phyloP scores from a whole-genome alignment of 2,329 filamentous ascomycete species.

The Tolypocladium ophioglossoides region DNA sequence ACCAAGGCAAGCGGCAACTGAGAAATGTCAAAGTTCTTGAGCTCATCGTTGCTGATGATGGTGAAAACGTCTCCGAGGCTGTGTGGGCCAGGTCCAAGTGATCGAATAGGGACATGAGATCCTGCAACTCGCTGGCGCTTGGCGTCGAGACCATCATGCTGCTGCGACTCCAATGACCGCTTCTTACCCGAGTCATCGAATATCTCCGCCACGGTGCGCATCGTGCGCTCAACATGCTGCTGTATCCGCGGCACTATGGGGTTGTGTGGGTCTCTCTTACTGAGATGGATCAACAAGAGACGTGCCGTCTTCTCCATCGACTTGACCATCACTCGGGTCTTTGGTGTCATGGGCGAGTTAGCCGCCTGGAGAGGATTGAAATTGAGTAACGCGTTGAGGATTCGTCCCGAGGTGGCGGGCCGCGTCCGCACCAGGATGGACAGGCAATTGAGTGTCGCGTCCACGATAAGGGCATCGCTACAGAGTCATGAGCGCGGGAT shows the following conservation, averaged over 20 bases:
- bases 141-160: constrained; percentile 63
- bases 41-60: constrained; percentile 59
- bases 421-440: constrained; percentile 74
- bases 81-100: constrained; percentile 64
- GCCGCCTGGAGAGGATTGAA: constrained; percentile 87
- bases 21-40: constrained; percentile 75
- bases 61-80: constrained; percentile 80
- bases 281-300: constrained; percentile 70
- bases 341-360: constrained; percentile 65
- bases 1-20: constrained; percentile 66
- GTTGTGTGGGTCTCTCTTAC: constrained; percentile 77
- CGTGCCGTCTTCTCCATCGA: constrained; percentile 94
- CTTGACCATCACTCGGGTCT: constrained; percentile 69
- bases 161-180: constrained; percentile 59
- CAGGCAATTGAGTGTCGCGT: constrained; percentile 83
- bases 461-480: constrained; percentile 80
- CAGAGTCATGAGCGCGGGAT: constrained; percentile 4
- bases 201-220: constrained; percentile 66
- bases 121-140: constrained; percentile 65
- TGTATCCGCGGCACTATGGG: constrained; percentile 70
- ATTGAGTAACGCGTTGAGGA: constrained; percentile 72
- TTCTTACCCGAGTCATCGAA: constrained; percentile 75
- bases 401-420: constrained; percentile 72
- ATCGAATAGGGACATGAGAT: constrained; percentile 46
- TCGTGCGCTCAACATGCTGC: constrained; percentile 73